These are phyloP conservation scores for Meripilus lineatus DNA, from an alignment of 1,284 basidiomycete genomes.

Conservation along the genomic window DNA sequence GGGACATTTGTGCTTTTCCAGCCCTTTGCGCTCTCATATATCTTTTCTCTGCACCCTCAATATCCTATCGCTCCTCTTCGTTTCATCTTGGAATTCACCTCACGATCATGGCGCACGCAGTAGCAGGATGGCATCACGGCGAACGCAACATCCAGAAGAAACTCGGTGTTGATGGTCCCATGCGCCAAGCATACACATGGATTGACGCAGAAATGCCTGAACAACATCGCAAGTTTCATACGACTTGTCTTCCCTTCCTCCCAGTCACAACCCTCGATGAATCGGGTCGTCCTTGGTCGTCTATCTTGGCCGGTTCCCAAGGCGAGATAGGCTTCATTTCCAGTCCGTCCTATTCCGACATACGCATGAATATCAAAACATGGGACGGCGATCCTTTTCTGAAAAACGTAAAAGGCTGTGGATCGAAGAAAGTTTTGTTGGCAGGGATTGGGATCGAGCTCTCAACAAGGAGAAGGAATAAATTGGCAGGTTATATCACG, in stretches of 20 bases:
- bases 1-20: no score
- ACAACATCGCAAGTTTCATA: slow-evolving; percentile 33
- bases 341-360: slow-evolving; percentile 32
- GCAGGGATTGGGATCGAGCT: slow-evolving; percentile 62
- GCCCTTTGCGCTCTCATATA: neutral
- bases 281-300: slow-evolving; percentile 33
- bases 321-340: slow-evolving; percentile 40
- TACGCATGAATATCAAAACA: slow-evolving; percentile 38
- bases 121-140: slow-evolving; percentile 38
- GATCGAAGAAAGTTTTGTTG: slow-evolving; percentile 31
- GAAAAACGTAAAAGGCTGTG: slow-evolving; percentile 29
- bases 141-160: slow-evolving; percentile 31
- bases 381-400: slow-evolving; percentile 56
- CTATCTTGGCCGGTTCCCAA: slow-evolving; percentile 27
- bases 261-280: slow-evolving; percentile 35
- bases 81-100: neutral
- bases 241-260: slow-evolving; percentile 33
- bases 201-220: slow-evolving; percentile 31
- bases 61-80: neutral
- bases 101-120: slow-evolving; percentile 10
- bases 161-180: slow-evolving; percentile 23
- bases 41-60: neutral
- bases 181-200: slow-evolving; percentile 25
- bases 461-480: slow-evolving; percentile 52
- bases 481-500: slow-evolving; percentile 50